Evolutionary conservation across 2,329 filamentous ascomycete species (phyloP).

Genomic region (Myriosclerotinia curreyana): DNA sequence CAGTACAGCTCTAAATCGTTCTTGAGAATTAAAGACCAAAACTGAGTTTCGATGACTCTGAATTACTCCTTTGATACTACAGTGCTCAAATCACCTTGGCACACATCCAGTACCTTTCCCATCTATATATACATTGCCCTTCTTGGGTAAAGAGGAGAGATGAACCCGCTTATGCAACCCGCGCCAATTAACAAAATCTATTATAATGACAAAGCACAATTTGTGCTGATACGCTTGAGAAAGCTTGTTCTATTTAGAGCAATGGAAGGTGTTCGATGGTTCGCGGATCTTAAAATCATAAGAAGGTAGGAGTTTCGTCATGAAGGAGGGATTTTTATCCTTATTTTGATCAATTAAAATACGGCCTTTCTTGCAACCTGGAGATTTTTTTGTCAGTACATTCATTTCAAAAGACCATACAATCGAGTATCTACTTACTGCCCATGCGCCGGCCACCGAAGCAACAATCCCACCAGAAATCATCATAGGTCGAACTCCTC

Average conservation of each 20-base stretch:
- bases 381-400: conserved; percentile 27
- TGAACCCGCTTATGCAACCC: conserved; percentile 41
- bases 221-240: conserved; percentile 37
- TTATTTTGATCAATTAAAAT: conserved; percentile 41
- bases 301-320: conserved; percentile 15
- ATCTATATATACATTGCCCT: conserved; percentile 39
- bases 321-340: conserved; percentile 2
- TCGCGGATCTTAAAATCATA: conserved; percentile 15
- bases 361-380: conserved; percentile 52
- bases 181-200: conserved; percentile 36
- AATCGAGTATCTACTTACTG: conserved; percentile 58
- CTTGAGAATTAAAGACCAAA: background rate
- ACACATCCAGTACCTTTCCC: conserved; percentile 22
- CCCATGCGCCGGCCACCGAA: conserved; percentile 80
- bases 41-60: conserved; percentile 20
- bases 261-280: conserved; percentile 16
- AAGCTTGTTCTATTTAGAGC: conserved; percentile 18
- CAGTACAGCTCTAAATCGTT: background rate
- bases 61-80: conserved; percentile 31
- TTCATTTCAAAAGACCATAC: background rate
- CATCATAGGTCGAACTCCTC: conserved; percentile 85
- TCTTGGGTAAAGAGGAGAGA: conserved; percentile 38
- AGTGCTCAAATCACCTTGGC: conserved; percentile 31
- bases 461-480: conserved; percentile 91
- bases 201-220: conserved; percentile 35